Evolutionary conservation across 225 moss, liverwort and hornwort species (phyloP), one percentile per base, ranked within the genome.

Genomic region (Bryum argenteum): DNA sequence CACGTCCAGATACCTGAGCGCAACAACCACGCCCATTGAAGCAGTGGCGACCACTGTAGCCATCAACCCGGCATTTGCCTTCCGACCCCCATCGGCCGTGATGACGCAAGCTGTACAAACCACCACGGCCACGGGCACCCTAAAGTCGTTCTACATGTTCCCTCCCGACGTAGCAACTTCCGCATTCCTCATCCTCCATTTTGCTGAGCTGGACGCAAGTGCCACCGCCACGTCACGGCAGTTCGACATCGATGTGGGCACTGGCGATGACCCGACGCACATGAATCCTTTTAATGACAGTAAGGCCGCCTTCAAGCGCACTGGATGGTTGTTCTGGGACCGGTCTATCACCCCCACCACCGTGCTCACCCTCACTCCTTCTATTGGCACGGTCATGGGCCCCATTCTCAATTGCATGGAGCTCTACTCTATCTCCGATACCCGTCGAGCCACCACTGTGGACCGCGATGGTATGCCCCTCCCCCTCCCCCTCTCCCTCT

Each of bases 391-490:
- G n/a, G 1, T 4, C 1, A 23, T 28, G 0, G 82, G 78, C 3
- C 75, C 82, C 24, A 66, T 82, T 39, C 43, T 82, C 18, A 82
- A 79, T 39, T 71, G 5, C 24, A 3, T 82, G 61, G 78, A 82
- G 71, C 2, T 75, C 12, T 75, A 71, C 8, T 52, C 66, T 8
- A 37, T 75, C 41, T 65, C 75, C 1, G 20, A 63, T 0, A 6
- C 0, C 28, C 59, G 43, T 8, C 3, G 2, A 1, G 4, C 33
- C 19, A 58, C 3, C 56, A 76, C 83, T 0, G 1, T 44, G 1
- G 72, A 79, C 16, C 38, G 21, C 0, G 75, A 83, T 48, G 79
- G 83, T 83, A 68, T 75, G 75, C 47, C 15, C 45, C 45, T 11
- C 43, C 26, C 26, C 26, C 33, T 6, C 47, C 15, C 45, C 45